Conservation (phyloP, 352 stramenopile species). For the Thalassiosira hispida region DNA sequence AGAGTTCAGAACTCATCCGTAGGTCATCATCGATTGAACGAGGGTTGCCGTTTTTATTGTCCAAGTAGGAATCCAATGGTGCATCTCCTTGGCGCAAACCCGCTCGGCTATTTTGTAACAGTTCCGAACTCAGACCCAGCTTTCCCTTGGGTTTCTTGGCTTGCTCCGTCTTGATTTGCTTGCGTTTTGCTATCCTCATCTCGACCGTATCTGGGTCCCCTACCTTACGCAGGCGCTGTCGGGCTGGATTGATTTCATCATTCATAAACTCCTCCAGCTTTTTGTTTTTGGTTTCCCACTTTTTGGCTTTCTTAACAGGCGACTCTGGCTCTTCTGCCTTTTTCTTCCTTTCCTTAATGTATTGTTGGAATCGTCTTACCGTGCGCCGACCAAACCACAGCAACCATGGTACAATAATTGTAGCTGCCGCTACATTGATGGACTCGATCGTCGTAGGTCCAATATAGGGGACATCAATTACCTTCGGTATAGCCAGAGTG, state of each 20-base stretch:
- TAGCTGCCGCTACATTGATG: not conserved
- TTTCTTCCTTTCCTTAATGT: slow-evolving; percentile 3
- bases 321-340: slow-evolving; percentile 1
- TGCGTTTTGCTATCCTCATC: slow-evolving; percentile 14
- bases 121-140: slow-evolving; percentile 16
- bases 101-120: slow-evolving; percentile 10
- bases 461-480: slow-evolving; percentile 15
- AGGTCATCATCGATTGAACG: not conserved
- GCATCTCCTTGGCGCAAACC: slow-evolving; percentile 10
- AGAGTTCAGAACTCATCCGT: too few species aligned
- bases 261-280: slow-evolving; percentile 31
- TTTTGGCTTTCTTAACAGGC: slow-evolving; percentile 21
- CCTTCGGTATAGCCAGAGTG: slow-evolving; percentile 15
- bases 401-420: not conserved
- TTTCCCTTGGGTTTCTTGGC: slow-evolving; percentile 19
- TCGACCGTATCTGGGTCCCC: slow-evolving; percentile 25
- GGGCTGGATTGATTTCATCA: slow-evolving; percentile 2
- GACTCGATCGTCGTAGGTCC: slow-evolving; percentile 2
- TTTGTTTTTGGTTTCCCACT: slow-evolving; percentile 1
- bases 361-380: slow-evolving; percentile 1
- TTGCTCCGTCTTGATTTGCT: slow-evolving; percentile 3
- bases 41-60: not conserved
- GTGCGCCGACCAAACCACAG: slow-evolving; percentile 11
- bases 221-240: slow-evolving; percentile 6
- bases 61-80: slow-evolving; percentile 15